Conservation (phyloP, 202 grass and related monocot species). For the Zoysia matrella region DNA sequence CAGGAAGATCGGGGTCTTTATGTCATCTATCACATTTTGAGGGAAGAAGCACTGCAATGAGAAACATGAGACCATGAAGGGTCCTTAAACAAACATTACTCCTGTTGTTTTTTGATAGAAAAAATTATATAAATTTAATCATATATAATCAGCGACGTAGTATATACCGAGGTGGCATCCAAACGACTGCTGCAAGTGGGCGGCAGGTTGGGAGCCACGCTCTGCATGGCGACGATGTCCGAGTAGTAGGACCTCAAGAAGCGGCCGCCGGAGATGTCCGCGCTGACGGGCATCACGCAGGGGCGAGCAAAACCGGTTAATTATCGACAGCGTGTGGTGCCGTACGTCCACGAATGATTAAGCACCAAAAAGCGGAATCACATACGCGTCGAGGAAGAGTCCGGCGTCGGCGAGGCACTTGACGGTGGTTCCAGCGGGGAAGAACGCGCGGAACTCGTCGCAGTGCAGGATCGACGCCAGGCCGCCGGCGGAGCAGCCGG, state of each 20-base stretch:
- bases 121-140: no score
- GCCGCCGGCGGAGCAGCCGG: constrained; percentile 88
- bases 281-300: constrained; percentile 26
- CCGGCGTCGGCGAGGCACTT: constrained; percentile 91
- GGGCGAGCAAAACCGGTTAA: background rate
- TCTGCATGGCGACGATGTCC: constrained; percentile 68
- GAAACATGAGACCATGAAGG: background rate
- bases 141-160: background rate
- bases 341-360: no score
- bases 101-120: no score
- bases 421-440: constrained; percentile 49
- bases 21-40: constrained; percentile 57
- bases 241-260: constrained; percentile 62
- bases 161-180: constrained; percentile 63
- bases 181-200: constrained; percentile 58
- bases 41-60: constrained; percentile 86
- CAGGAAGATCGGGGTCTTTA: constrained; percentile 81
- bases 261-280: constrained; percentile 62
- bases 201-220: constrained; percentile 63
- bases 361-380: no score
- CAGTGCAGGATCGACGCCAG: constrained; percentile 78
- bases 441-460: constrained; percentile 69
- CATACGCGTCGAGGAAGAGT: constrained; percentile 88
- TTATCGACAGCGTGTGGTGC: background rate
- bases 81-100: no score